A percentile compares a stretch with the other conserved stretches of the same genome.
Evolutionary conservation across 192 early-diverging fungal genomes (phyloP).

Genomic region (Gonapodya sp.): DNA sequence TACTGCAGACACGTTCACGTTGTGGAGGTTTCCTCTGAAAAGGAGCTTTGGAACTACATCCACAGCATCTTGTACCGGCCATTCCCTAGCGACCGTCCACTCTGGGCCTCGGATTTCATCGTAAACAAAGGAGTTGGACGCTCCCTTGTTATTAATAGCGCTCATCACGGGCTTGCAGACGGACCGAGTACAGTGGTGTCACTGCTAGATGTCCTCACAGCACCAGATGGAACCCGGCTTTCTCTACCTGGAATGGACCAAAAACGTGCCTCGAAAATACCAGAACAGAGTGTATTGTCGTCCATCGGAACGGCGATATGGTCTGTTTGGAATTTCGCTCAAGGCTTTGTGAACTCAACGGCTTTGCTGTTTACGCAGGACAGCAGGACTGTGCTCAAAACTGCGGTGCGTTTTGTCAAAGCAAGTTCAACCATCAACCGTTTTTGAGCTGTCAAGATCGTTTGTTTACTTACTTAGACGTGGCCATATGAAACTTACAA

Average conservation of each 20-base stretch:
- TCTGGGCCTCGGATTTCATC: neutral
- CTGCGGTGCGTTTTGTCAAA: neutral
- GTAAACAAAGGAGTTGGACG: neutral
- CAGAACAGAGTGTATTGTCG: neutral
- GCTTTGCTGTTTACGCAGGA: neutral
- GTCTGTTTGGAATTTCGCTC: neutral
- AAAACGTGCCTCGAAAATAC: neutral
- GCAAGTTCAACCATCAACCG: no score
- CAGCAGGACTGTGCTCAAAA: neutral
- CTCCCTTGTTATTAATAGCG: neutral
- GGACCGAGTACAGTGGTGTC: neutral
- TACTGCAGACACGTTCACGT: neutral
- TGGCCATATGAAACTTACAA: neutral
- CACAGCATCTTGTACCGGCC: neutral
- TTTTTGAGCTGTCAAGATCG: no score
- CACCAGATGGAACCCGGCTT: neutral
- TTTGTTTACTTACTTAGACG: no score
- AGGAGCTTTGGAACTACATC: neutral
- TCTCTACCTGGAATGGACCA: neutral
- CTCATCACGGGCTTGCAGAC: neutral
- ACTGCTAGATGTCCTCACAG: neutral
- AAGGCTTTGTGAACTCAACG: neutral
- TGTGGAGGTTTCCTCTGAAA: neutral
- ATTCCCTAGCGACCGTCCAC: neutral
- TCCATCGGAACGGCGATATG: neutral